Evolutionary conservation across 73 alveolate genomes (phyloP).

Genomic region (Diophrys sp.): DNA sequence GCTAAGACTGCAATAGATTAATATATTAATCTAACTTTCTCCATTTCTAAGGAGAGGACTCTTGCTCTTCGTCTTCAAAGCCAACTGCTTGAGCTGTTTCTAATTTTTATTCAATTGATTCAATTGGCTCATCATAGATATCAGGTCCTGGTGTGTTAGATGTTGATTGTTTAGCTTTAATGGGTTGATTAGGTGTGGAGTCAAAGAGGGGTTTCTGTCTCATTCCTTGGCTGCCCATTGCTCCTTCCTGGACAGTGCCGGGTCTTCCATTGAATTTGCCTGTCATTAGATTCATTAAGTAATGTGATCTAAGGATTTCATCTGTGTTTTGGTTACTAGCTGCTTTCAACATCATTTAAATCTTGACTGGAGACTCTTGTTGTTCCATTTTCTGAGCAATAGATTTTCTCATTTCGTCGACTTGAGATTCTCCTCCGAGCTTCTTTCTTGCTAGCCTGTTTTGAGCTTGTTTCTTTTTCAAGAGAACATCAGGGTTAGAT

Average conservation of each 20-base stretch:
- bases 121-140: background rate
- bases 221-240: background rate
- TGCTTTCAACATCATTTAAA: background rate
- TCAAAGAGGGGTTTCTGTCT: no score
- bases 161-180: no score
- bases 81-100: conserved; percentile 1
- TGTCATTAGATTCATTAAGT: conserved; percentile 27
- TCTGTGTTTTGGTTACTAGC: conserved; percentile 3
- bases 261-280: conserved; percentile 11
- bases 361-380: conserved; percentile 1
- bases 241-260: background rate
- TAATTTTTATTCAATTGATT: background rate
- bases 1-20: conserved; percentile 40
- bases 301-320: conserved; percentile 29
- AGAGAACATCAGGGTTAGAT: background rate
- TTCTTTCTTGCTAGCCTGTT: background rate
- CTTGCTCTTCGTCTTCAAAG: background rate
- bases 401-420: conserved; percentile 13
- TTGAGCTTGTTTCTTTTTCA: conserved; percentile 8
- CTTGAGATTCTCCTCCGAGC: conserved; percentile 3
- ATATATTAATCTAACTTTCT: conserved; percentile 34
- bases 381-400: conserved; percentile 3
- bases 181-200: no score
- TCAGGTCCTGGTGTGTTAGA: background rate
- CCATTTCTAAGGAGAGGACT: no score